phyloP scores from a whole-genome alignment of 306 rosid species.

The Cicer judaicum region DNA sequence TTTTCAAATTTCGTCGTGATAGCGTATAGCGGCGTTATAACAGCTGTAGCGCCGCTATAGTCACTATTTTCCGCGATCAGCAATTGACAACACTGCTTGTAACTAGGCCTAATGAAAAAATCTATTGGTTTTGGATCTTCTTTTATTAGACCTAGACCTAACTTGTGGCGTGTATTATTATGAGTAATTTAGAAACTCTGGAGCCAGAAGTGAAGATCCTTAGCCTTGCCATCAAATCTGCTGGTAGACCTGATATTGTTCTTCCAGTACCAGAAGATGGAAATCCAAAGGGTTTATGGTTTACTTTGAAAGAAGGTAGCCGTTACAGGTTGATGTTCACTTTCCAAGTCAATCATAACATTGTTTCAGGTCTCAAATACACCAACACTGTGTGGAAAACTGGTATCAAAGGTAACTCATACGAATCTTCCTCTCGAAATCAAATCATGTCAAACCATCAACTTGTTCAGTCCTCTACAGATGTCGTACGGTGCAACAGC shows the following conservation, averaged over 20 bases:
- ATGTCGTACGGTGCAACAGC: no score
- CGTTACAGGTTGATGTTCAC: constrained; percentile 77
- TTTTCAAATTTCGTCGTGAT: no score
- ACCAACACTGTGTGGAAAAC: constrained; percentile 93
- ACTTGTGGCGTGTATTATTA: constrained; percentile 12
- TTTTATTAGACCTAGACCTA: constrained; percentile 14
- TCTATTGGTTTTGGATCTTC: constrained; percentile 9
- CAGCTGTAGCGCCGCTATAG: no score
- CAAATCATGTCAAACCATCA: not conserved
- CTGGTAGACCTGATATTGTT: constrained; percentile 73
- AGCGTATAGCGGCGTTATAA: no score
- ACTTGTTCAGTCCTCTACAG: not conserved
- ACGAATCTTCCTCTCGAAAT: constrained; percentile 10
- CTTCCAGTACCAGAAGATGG: constrained; percentile 81
- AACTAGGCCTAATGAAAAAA: constrained; percentile 27
- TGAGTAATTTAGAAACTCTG: constrained; percentile 61
- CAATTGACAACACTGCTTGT: not conserved
- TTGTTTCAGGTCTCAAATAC: constrained; percentile 95
- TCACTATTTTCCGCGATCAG: no score
- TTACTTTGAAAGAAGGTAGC: constrained; percentile 98
- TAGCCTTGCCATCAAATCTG: constrained; percentile 80
- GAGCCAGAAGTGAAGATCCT: constrained; percentile 90
- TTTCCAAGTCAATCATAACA: constrained; percentile 80
- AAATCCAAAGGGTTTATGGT: constrained; percentile 86
- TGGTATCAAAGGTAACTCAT: constrained; percentile 68